Conservation (phyloP, 371 early-diverging fungal species). For the Mortierella sp. region DNA sequence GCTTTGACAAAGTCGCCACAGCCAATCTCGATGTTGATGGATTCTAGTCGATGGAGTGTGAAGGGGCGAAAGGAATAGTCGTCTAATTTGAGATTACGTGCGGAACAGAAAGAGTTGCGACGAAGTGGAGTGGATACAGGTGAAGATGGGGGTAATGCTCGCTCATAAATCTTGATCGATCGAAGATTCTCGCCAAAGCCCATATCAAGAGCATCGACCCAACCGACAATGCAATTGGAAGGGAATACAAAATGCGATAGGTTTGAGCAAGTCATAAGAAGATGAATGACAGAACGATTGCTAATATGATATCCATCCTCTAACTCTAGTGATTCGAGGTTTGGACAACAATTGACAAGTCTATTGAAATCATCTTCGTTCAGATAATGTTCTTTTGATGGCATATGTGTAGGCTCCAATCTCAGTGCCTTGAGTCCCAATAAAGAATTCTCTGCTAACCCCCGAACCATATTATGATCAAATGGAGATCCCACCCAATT, state of each 20-base stretch:
- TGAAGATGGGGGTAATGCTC: not conserved
- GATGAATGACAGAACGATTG: slow-evolving; percentile 10
- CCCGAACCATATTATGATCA: slow-evolving; percentile 7
- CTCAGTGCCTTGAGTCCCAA: slow-evolving; percentile 11
- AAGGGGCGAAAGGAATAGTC: slow-evolving; percentile 13
- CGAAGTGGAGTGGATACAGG: too few species aligned
- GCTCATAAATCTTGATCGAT: slow-evolving; percentile 20
- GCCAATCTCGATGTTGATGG: slow-evolving; percentile 25
- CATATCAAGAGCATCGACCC: slow-evolving; percentile 33
- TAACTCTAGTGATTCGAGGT: slow-evolving; percentile 28
- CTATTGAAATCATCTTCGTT: slow-evolving; percentile 15
- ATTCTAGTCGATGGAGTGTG: slow-evolving; percentile 18
- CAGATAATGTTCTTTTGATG: slow-evolving; percentile 11
- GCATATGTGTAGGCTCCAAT: slow-evolving; percentile 30
- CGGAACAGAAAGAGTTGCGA: not conserved
- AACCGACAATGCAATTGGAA: slow-evolving; percentile 14
- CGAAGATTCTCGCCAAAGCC: slow-evolving; percentile 27
- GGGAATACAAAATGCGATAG: slow-evolving; percentile 13
- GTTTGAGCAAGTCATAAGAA: slow-evolving; percentile 17
- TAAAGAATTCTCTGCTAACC: slow-evolving; percentile 4
- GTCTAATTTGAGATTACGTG: not conserved
- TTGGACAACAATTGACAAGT: slow-evolving; percentile 10
- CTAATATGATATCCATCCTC: slow-evolving; percentile 11
- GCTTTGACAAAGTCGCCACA: slow-evolving; percentile 24
- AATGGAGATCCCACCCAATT: slow-evolving; percentile 35